These are phyloP conservation scores for Hyaloscypha hepaticicola DNA, from an alignment of 495 filamentous ascomycete species.

Conservation along the genomic window DNA sequence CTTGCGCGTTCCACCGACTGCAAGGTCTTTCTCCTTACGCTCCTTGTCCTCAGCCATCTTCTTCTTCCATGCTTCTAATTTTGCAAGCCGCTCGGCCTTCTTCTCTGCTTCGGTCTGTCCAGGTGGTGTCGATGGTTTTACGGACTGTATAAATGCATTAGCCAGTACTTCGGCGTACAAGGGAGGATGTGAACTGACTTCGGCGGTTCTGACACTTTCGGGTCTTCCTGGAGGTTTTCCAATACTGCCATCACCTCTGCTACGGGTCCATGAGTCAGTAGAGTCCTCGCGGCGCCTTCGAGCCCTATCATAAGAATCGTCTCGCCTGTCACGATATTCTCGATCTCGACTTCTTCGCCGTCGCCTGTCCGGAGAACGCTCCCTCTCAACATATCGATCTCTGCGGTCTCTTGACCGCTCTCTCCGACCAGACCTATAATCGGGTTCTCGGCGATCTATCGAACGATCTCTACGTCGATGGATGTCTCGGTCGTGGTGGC, in stretches of 20 bases:
- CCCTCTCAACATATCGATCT: constrained; percentile 58
- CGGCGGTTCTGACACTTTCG: constrained; percentile 46
- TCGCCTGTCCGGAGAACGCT: constrained; percentile 52
- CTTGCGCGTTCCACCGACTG: constrained; percentile 58
- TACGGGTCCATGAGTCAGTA: constrained; percentile 70
- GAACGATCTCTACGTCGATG: constrained; percentile 74
- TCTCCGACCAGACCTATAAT: constrained; percentile 57
- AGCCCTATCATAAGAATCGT: constrained; percentile 72
- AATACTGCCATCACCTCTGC: constrained; percentile 65
- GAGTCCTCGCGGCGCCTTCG: constrained; percentile 72
- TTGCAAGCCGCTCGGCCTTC: constrained; percentile 78
- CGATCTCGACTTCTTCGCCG: constrained; percentile 67
- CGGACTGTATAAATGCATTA: constrained; percentile 34
- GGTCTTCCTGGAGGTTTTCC: constrained; percentile 48
- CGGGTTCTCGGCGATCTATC: constrained; percentile 71
- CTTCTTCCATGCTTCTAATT: constrained; percentile 88
- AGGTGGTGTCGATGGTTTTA: constrained; percentile 52
- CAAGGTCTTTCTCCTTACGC: constrained; percentile 70
- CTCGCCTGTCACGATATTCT: constrained; percentile 73
- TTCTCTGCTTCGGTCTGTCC: constrained; percentile 76
- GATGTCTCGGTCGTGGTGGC: constrained; percentile 56
- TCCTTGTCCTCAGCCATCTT: constrained; percentile 80
- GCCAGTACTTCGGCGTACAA: neutral
- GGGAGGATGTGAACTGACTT: constrained; percentile 45
- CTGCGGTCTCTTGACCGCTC: constrained; percentile 67